These are phyloP conservation scores for Apiotrichum laibachii DNA, from an alignment of 1,284 basidiomycete genomes.

Conservation along the genomic window DNA sequence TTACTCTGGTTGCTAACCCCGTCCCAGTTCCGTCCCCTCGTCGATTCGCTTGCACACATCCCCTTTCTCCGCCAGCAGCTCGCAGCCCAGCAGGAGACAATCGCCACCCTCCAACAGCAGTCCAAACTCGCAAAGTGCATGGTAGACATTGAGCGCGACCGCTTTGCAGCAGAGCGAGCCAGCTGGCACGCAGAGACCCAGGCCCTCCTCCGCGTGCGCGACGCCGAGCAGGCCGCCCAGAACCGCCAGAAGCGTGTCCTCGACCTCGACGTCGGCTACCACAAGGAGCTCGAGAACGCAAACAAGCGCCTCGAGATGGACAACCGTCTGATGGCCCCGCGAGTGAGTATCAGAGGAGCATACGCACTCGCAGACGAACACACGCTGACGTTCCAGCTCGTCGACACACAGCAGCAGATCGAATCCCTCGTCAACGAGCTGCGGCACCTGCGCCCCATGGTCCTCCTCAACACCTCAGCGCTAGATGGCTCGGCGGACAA, in stretches of 20 bases:
- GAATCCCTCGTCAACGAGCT: slow-evolving; percentile 49
- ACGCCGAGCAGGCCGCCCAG: slow-evolving; percentile 37
- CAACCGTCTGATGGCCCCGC: slow-evolving; percentile 48
- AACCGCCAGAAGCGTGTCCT: slow-evolving; percentile 33
- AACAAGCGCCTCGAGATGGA: slow-evolving; percentile 51
- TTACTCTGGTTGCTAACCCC: background rate
- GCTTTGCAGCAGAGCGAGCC: slow-evolving; percentile 37
- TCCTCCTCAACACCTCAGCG: slow-evolving; percentile 31
- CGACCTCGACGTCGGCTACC: slow-evolving; percentile 48
- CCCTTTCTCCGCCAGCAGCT: slow-evolving; percentile 40
- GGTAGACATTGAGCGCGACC: slow-evolving; percentile 37
- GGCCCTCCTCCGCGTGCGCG: slow-evolving; percentile 34
- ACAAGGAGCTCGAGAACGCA: slow-evolving; percentile 47
- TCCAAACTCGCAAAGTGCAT: slow-evolving; percentile 32
- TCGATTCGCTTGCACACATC: slow-evolving; percentile 26
- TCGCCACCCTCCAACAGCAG: slow-evolving; percentile 42
- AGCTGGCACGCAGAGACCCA: slow-evolving; percentile 41
- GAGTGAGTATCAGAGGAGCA: no score
- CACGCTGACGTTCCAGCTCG: slow-evolving; percentile 33
- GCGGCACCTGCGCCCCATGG: slow-evolving; percentile 44
- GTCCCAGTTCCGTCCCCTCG: slow-evolving; percentile 33
- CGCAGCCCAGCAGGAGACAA: slow-evolving; percentile 40
- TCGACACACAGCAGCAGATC: slow-evolving; percentile 47
- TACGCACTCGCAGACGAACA: no score
- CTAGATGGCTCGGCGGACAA: slow-evolving; percentile 2